Evolutionary conservation across 1,284 basidiomycete genomes (phyloP).

Genomic region (Trichosporon sp.): DNA sequence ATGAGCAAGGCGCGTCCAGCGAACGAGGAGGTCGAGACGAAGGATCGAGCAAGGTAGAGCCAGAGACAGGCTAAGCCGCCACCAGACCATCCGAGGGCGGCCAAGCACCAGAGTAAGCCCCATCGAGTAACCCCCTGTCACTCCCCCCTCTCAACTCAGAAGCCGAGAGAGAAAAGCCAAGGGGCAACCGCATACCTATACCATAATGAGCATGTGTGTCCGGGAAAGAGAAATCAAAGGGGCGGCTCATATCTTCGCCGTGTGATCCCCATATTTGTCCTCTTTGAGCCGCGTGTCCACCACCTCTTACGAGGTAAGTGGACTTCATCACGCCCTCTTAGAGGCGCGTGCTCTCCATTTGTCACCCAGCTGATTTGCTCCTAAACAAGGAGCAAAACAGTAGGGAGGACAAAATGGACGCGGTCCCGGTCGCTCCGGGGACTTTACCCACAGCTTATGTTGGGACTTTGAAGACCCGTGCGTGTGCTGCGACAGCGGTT

Average conservation of each 20-base stretch:
- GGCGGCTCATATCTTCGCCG: constrained; percentile 46
- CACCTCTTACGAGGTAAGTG: background rate
- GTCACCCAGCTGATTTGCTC: background rate
- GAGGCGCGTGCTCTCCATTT: constrained; percentile 11
- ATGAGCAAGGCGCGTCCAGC: background rate
- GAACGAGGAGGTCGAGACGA: background rate
- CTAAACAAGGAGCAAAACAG: background rate
- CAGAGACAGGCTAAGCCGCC: no score
- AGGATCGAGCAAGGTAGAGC: constrained; percentile 11
- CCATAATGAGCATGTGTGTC: constrained; percentile 33
- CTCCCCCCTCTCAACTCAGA: background rate
- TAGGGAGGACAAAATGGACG: constrained; percentile 9
- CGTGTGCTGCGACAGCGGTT: constrained; percentile 47
- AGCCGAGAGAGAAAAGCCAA: background rate
- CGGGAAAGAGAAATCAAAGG: no score
- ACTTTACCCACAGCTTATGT: constrained; percentile 46
- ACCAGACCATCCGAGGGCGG: constrained; percentile 7
- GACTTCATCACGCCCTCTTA: constrained; percentile 3
- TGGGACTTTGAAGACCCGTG: constrained; percentile 18
- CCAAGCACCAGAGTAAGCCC: constrained; percentile 48
- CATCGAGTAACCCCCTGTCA: constrained; percentile 42
- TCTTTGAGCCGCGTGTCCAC: background rate
- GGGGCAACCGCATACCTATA: constrained; percentile 46
- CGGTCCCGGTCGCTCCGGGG: constrained; percentile 48
- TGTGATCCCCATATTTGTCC: background rate